Base-by-base conservation (phyloP, 805 yeast species). In the Sugiyamaella smithiae region DNA sequence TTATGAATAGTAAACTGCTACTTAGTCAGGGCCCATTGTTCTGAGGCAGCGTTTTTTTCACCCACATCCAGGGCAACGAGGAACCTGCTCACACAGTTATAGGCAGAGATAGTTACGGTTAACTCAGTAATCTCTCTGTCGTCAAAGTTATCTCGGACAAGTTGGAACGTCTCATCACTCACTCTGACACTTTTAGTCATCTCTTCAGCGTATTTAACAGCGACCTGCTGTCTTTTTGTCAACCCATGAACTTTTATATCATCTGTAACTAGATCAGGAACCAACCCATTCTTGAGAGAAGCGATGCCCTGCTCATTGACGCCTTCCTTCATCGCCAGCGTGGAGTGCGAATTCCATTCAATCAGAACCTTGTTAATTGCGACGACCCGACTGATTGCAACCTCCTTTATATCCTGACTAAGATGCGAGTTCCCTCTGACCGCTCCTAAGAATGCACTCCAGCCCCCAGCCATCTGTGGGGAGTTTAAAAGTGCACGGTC, bases 41-140 rank as follows among this genome's bases (percentile, higher is more conserved):
- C 38, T 4, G 38, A 35, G 22, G 38, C 22, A 35, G 38, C 26
- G 40, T 32, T 44, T 20, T 32, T 9, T 31, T 44, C 47, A 3
- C 47, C 47, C 14, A 44, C 41, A 24, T 44, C 47, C n/a, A 44
- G 38, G 6, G 47, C 47, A 12, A 44, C 47, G 23, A 44, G 25
- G 28, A 35, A 44, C 41, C 47, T 19, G 40, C 40, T 31, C 20
- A 31, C 36, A 33, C 47, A 33, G 22, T 44, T 44, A 20, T 44
- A 44, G 4, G 40, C 47, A 4, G 41, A 37, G 7, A 32, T 17
- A 19, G 47, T 33, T 2, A 31, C n/a, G 11, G 47, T 44, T 11
- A 32, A 16, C 32, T 44, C 47, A 6, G 36, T 28, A 14, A 44
- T 44, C 17, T 44, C 40, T 20, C 41, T 37, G 26, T 33, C 41